Evolutionary conservation across 768 basidiomycete species (phyloP), one percentile per base, ranked within the genome.

Genomic region (Pulveroboletus ravenelii): DNA sequence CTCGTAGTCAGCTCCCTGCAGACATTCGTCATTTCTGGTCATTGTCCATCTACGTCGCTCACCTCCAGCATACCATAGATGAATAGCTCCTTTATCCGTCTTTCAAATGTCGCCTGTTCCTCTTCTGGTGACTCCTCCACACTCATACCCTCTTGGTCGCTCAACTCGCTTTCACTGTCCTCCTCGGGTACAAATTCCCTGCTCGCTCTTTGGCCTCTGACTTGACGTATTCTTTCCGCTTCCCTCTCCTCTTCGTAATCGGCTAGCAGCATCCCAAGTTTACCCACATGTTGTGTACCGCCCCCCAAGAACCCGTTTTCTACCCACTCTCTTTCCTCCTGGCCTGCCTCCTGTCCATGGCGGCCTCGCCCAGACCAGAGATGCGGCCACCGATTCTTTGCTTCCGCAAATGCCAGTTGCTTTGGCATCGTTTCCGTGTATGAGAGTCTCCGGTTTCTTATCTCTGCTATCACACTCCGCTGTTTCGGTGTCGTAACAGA

Each of bases 181-280:
- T 89, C 87, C 12, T 63, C 62, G 31, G 84, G 81, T 6, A 84
- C 67, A 52, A 82, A 78, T 5, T 74, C 77, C 12, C 76, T 35
- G 69, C 64, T 25, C 9, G 55, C 56, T 38, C 65, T 70, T 44
- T 71, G 64, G 36, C 76, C 72, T 51, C 81, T 73, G 17, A 78
- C 52, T 15, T 55, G 60, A 47, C 83, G 72, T 17, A 79, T 66
- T 23, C 82, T 74, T 60, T 89, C 83, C 1, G 78, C 81, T 63
- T 82, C 83, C 52, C 90, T 75, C 62, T 89, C 89, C 58, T 87
- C 89, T 59, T 90, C 89, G 59, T 87, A 90, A 6, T 74, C 80
- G 4, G 78, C 81, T 9, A 93, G 68, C 9, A 93, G 69, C 6
- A 62, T 63, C 2, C 81, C 89, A 15, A 90, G 66, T 55, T 86